These are phyloP conservation scores for Solanum paucissectum DNA, from an alignment of 257 asterid species.

Conservation along the genomic window DNA sequence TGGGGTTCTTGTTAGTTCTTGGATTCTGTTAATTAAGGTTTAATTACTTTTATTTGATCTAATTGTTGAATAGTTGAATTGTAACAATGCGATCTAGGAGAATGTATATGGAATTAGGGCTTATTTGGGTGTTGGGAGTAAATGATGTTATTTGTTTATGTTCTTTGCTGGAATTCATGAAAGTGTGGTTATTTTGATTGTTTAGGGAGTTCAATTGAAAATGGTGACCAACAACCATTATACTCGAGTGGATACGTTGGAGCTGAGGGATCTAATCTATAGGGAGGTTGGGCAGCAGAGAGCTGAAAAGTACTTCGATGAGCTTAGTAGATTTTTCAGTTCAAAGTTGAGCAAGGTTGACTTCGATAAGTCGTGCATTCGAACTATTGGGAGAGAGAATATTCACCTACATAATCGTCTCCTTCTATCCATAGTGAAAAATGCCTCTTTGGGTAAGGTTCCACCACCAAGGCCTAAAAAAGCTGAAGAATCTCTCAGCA, in stretches of 20 bases:
- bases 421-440: constrained; percentile 49
- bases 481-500: constrained; percentile 24
- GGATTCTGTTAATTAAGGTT: neutral
- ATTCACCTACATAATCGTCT: constrained; percentile 61
- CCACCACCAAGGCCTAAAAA: constrained; percentile 48
- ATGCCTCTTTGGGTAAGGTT: constrained; percentile 40
- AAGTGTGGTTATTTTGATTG: constrained; percentile 5
- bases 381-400: constrained; percentile 63
- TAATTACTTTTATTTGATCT: neutral
- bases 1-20: neutral
- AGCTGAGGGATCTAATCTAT: constrained; percentile 50
- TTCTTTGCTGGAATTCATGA: neutral
- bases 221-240: constrained; percentile 54
- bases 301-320: constrained; percentile 63
- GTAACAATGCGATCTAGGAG: neutral
- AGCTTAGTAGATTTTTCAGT: constrained; percentile 35
- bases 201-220: constrained; percentile 18
- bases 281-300: constrained; percentile 59
- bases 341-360: constrained; percentile 45
- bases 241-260: constrained; percentile 52
- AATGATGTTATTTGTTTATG: neutral
- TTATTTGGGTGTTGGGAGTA: neutral
- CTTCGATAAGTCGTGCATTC: constrained; percentile 44
- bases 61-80: neutral
- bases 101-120: neutral